phyloP scores from a whole-genome alignment of 179 eudicot genomes.

The Drosera spatulata region DNA sequence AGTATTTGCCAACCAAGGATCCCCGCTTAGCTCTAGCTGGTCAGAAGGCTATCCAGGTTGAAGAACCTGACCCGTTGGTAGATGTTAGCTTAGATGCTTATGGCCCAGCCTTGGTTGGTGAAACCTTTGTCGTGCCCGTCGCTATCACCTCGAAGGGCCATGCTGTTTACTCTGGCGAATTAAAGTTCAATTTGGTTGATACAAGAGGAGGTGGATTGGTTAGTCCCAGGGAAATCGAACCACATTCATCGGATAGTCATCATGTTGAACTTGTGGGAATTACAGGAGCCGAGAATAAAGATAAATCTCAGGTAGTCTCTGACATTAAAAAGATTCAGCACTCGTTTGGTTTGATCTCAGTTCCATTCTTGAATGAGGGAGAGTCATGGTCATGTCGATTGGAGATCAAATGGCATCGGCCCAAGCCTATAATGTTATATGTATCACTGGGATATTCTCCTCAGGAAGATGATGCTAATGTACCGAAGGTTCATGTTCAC shows the following conservation, averaged over 20 bases:
- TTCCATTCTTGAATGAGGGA: slow-evolving; percentile 59
- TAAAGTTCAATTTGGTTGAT: slow-evolving; percentile 91
- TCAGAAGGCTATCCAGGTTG: slow-evolving; percentile 78
- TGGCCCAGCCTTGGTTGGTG: slow-evolving; percentile 93
- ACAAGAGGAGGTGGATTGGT: slow-evolving; percentile 87
- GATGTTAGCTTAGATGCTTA: slow-evolving; percentile 55
- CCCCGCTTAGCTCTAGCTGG: slow-evolving; percentile 72
- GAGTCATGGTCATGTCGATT: slow-evolving; percentile 85
- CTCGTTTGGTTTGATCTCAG: slow-evolving; percentile 80
- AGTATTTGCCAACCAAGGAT: slow-evolving; percentile 78
- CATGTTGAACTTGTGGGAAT: slow-evolving; percentile 85
- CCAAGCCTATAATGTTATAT: slow-evolving; percentile 85
- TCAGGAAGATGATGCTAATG: slow-evolving; percentile 33
- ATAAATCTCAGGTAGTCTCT: slow-evolving; percentile 18
- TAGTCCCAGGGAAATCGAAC: slow-evolving; percentile 82
- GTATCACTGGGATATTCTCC: slow-evolving; percentile 89
- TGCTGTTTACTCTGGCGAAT: slow-evolving; percentile 62
- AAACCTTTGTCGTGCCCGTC: slow-evolving; percentile 69
- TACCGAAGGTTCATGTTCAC: slow-evolving; percentile 80
- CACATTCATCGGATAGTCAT: slow-evolving; percentile 44
- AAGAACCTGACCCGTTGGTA: slow-evolving; percentile 88
- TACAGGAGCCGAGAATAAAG: slow-evolving; percentile 35
- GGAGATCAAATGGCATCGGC: slow-evolving; percentile 87
- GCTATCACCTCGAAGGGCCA: slow-evolving; percentile 71
- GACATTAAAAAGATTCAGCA: slow-evolving; percentile 83